Percentiles rank a stretch among this genome's conserved stretches.
Conservation (phyloP, 2,329 filamentous ascomycete genomes). For the Ophiosphaerella herpotricha region DNA sequence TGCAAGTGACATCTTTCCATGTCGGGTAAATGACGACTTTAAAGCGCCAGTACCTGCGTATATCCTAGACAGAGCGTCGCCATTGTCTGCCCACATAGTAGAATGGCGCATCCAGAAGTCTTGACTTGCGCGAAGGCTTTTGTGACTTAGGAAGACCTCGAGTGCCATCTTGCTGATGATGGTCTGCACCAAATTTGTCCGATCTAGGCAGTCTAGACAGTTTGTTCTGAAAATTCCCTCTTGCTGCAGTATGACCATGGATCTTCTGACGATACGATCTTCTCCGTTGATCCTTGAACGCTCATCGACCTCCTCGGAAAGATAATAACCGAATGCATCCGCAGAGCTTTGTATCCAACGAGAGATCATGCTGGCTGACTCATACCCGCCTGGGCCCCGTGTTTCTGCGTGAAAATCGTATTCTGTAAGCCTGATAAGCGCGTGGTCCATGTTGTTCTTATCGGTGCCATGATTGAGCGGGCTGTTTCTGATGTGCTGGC, state of each 20-base stretch:
- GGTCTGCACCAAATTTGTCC: constrained; percentile 94
- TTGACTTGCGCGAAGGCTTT: constrained; percentile 68
- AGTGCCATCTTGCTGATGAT: constrained; percentile 94
- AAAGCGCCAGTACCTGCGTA: constrained; percentile 95
- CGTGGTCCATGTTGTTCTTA: constrained; percentile 64
- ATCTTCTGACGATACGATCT: constrained; percentile 43
- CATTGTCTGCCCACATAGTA: constrained; percentile 95
- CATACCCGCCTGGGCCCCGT: constrained; percentile 81
- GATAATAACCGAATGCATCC: constrained; percentile 89
- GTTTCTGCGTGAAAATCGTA: constrained; percentile 98
- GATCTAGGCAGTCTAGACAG: constrained; percentile 92
- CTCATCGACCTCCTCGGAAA: constrained; percentile 74
- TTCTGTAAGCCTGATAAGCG: constrained; percentile 78
- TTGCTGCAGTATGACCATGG: constrained; percentile 80
- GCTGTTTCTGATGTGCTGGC: constrained; percentile 74
- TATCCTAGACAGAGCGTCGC: constrained; percentile 89
- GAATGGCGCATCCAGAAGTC: constrained; percentile 95
- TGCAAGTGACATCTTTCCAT: constrained; percentile 93
- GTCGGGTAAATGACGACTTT: constrained; percentile 91
- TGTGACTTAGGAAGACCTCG: constrained; percentile 78
- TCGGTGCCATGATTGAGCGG: constrained; percentile 68
- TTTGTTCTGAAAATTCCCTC: constrained; percentile 96
- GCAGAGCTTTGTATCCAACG: constrained; percentile 77
- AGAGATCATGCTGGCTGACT: constrained; percentile 84
- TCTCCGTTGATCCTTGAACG: constrained; percentile 49